Base-by-base conservation (phyloP, 352 stramenopile species). In the Phytophthora niederhauseri region DNA sequence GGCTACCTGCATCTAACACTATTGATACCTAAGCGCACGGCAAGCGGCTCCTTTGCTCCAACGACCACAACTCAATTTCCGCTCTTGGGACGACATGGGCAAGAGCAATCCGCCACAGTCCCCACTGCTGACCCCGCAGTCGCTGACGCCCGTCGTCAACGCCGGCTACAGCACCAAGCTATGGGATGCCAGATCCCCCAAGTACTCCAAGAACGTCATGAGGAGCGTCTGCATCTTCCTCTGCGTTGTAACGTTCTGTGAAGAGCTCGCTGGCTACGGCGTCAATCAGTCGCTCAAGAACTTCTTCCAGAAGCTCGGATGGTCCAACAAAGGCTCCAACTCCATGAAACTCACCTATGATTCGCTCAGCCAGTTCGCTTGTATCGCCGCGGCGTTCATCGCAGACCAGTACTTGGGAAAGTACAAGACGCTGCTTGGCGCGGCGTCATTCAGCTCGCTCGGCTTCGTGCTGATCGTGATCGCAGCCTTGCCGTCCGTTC, bases 261-360 rank as follows among this genome's bases (percentile, higher is more conserved):
- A 74, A 63, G 80, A 90, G 45, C 64, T 91, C n/a, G 73, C 82
- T 17, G 78, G 74, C 52, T 90, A 80, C 49, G 78, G 73, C 15
- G 81, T 90, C 64, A 82, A 80, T 64, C 79, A 88, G 56, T 80
- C 75, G 2, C 75, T 88, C 49, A 83, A 84, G 57, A 89, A 90
- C 70, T 90, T 90, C 41, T 87, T 90, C 63, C 63, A 82, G 63
- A 82, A 73, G 48, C 62, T 92, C 17, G 78, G 75, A 30, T 92
- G 79, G 80, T 77, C 70, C 14, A 86, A 76, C 66, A 63, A 75
- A 24, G 81, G 82, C n/a, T 88, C 78, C 19, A 76, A 81, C 24
- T 82, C 66, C 30, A 84, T 92, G 80, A 90, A 90, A 64, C 79
- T 73, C 30, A 88, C 82, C 0, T 90, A 77, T 68, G 83, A 83